Base-by-base conservation (phyloP, 805 yeast species). In the Teunomyces kruisii region DNA sequence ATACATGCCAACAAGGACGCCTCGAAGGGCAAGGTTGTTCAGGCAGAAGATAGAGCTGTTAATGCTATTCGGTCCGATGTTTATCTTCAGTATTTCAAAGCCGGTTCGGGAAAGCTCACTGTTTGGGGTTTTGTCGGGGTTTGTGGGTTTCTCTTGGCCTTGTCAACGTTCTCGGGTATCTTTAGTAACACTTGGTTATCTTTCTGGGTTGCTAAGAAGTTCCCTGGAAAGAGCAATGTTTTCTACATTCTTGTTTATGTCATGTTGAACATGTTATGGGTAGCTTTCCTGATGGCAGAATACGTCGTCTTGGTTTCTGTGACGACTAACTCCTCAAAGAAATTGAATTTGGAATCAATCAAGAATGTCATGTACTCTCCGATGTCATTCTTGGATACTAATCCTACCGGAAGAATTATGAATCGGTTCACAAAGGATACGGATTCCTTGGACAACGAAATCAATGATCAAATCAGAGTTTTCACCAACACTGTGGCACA, bases 391-490 rank as follows among this genome's bases (percentile, higher is more conserved):
- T 74, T 88, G 65, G 96, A 90, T 58, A 80, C 88, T 9, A 86
- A 95, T 0, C 97, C 97, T 14, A 75, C 86, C 72, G 96, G 97
- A 2, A 75, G 96, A 53, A 82, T 89, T 45, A 69, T 89, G 60
- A 89, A 88, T 64, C 72, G 96, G 51, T 88, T 88, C 62, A 88
- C 96, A 1, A 88, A 88, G 54, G 96, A 89, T 62, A 85, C 94
- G 0, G 95, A 88, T 60, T 81, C 83, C 6, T 67, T 88, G 60
- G 96, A 88, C 56, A 87, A 86, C 58, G 92, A 86, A 63, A 67
- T 88, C 46, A 76, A 80, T 45, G 89, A 86, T 57, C 86, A 83
- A 87, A 86, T 84, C 31, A 75, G 91, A 53, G 62, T 82, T 63
- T 72, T 86, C 44, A 51, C 82, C 39, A 79, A 72, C 53, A 79